Evolutionary conservation across 108 stramenopile species (phyloP).

Genomic region (Cyclotella choctawhatcheeana): DNA sequence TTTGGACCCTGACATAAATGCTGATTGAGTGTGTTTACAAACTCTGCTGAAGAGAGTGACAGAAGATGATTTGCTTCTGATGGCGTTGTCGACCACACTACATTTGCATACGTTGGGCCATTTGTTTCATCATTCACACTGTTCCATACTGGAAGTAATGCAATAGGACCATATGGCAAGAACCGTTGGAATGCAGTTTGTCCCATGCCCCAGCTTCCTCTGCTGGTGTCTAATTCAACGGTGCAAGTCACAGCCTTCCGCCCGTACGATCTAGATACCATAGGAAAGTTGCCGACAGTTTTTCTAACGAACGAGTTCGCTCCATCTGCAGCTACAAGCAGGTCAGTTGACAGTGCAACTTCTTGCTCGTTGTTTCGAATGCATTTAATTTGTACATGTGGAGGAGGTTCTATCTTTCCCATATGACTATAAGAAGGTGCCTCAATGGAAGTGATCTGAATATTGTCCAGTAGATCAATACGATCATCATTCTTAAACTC

Average conservation of each 20-base stretch:
- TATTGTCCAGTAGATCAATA: slow-evolving; percentile 47
- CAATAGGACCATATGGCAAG: slow-evolving; percentile 71
- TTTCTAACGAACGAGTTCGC: slow-evolving; percentile 76
- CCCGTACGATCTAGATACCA: slow-evolving; percentile 61
- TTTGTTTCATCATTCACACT: slow-evolving; percentile 7
- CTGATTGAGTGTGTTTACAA: slow-evolving; percentile 62
- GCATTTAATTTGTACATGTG: slow-evolving; percentile 29
- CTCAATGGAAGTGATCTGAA: slow-evolving; percentile 35
- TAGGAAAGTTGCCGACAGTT: slow-evolving; percentile 52
- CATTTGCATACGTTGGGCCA: slow-evolving; percentile 65
- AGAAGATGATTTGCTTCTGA: slow-evolving; percentile 58
- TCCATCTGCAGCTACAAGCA: slow-evolving; percentile 85
- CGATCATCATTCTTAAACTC: slow-evolving; percentile 53
- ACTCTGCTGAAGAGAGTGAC: slow-evolving; percentile 31
- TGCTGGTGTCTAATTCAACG: slow-evolving; percentile 58
- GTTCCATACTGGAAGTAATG: slow-evolving; percentile 79
- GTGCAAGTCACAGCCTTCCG: slow-evolving; percentile 81
- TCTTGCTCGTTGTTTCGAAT: slow-evolving; percentile 3
- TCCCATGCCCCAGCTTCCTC: slow-evolving; percentile 30
- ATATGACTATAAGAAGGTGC: slow-evolving; percentile 31
- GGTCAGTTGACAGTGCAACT: slow-evolving; percentile 38
- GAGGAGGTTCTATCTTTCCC: slow-evolving; percentile 37
- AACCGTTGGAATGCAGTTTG: slow-evolving; percentile 82
- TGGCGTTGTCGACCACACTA: slow-evolving; percentile 85
- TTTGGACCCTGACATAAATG: slow-evolving; percentile 71